Conservation (phyloP, 2,329 filamentous ascomycete species). For the Penicillium sp. region DNA sequence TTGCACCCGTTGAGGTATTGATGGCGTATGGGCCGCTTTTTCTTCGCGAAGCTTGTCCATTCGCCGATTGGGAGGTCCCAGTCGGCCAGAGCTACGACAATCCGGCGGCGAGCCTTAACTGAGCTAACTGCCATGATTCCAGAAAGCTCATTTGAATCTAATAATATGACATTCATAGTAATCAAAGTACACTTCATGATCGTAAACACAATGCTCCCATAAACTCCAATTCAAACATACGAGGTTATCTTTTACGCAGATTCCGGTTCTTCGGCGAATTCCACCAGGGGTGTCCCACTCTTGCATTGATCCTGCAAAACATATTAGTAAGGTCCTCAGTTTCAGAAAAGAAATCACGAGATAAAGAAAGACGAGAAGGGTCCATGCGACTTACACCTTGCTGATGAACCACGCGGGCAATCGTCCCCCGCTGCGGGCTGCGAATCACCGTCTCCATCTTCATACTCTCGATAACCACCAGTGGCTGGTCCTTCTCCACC, state of each 20-base stretch:
- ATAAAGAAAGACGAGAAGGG: background rate
- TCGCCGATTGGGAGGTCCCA: no score
- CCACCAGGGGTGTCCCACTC: conserved; percentile 72
- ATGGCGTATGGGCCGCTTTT: no score
- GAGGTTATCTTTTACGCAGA: background rate
- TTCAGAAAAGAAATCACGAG: conserved; percentile 11
- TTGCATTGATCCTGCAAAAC: conserved; percentile 71
- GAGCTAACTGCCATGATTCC: background rate
- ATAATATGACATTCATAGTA: background rate
- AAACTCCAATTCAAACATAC: background rate
- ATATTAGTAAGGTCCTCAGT: conserved; percentile 28
- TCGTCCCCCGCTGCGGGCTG: conserved; percentile 71
- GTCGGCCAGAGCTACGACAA: background rate
- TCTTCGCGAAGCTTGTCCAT: no score
- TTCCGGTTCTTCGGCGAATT: conserved; percentile 59
- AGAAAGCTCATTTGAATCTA: background rate
- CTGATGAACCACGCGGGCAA: conserved; percentile 74
- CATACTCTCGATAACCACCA: conserved; percentile 92
- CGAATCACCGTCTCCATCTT: conserved; percentile 88
- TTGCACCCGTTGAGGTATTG: no score
- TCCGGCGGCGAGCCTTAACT: background rate
- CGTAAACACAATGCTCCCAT: conserved; percentile 1
- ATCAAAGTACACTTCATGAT: background rate
- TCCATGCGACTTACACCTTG: conserved; percentile 64
- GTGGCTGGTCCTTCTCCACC: conserved; percentile 81